Base-by-base conservation (phyloP, 768 basidiomycete species). In the Auricularia sp. region DNA sequence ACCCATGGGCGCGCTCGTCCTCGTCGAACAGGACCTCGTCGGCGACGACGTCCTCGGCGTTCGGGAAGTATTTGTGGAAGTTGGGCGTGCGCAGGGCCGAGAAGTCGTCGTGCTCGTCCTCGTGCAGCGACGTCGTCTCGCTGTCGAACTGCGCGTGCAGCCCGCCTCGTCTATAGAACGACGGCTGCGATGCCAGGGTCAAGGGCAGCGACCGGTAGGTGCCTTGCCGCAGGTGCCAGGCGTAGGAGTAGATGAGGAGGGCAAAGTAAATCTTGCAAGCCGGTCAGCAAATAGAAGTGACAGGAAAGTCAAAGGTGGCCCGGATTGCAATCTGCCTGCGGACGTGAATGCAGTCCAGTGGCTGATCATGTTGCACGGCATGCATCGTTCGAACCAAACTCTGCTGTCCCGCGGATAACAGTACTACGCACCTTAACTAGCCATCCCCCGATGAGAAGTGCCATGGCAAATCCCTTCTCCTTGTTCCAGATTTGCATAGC, bases 231-330 rank as follows among this genome's bases (percentile, higher is more conserved):
- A 98, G 87, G 74, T 98, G 97, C 2, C 85, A 80, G 3, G 94
- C 94, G 74, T 91, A 98, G 14, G 96, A 98, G 76, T 98, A 99
- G 36, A 98, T 78, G 64, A 94, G 76, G 51, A 90, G 77, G 54
- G 89, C 88, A 75, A 99, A 94, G 79, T 97, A 99, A 64, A 96
- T 80, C 96, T 98, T 65, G 4, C 1, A 10, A 13, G 3, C 10
- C 16, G 3, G 51, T 42, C 3, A 64, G 35, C 44, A 58, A 61
- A 62, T 14, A 35, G 34, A 35, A 24, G 35, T 51, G 63, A n/a
- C 56, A 35, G 39, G 33, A 63, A 47, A 51, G 18, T 29, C 29
- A 29, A 2, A 29, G 29, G 29, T 29, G 29, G 29, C 29, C 29
- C 1, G 29, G 29, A 29, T 2, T 29, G 29, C 29, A 3, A 1